phyloP scores from a whole-genome alignment of 805 yeast genomes.

The Metschnikowia santaceciliae region DNA sequence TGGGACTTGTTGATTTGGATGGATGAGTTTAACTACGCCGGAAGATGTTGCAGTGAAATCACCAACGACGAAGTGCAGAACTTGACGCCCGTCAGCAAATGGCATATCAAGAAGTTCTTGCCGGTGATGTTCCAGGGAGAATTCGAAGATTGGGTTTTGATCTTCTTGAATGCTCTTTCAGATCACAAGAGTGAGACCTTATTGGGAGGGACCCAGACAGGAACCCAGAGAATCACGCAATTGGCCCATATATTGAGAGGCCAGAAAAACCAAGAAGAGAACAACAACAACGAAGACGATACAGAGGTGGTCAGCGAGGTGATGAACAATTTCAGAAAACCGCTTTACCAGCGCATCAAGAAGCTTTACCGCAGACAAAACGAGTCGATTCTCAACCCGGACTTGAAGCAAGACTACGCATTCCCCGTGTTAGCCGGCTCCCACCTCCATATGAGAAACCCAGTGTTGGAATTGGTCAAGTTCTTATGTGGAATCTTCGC shows the following conservation, averaged over 20 bases:
- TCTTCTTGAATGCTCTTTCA: constrained; percentile 67
- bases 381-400: constrained; percentile 66
- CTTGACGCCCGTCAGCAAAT: constrained; percentile 51
- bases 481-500: constrained; percentile 66
- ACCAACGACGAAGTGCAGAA: constrained; percentile 42
- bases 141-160: constrained; percentile 81
- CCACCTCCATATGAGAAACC: constrained; percentile 54
- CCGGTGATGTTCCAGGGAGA: constrained; percentile 77
- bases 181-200: constrained; percentile 46
- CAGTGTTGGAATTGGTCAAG: constrained; percentile 78
- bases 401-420: constrained; percentile 57
- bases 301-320: constrained; percentile 43
- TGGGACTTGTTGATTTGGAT: constrained; percentile 97
- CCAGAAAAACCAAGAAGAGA: constrained; percentile 29
- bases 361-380: constrained; percentile 65
- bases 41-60: constrained; percentile 51
- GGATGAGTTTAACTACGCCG: constrained; percentile 87
- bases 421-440: constrained; percentile 81
- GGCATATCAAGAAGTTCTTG: constrained; percentile 76
- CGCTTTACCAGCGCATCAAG: constrained; percentile 62
- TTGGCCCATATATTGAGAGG: constrained; percentile 51
- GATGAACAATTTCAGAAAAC: constrained; percentile 54
- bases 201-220: constrained; percentile 32
- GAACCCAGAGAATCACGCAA: constrained; percentile 66
- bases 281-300: constrained; percentile 29